Evolutionary conservation across 129 eudicot species (phyloP).

Genomic region (Helianthus tuberosus): DNA sequence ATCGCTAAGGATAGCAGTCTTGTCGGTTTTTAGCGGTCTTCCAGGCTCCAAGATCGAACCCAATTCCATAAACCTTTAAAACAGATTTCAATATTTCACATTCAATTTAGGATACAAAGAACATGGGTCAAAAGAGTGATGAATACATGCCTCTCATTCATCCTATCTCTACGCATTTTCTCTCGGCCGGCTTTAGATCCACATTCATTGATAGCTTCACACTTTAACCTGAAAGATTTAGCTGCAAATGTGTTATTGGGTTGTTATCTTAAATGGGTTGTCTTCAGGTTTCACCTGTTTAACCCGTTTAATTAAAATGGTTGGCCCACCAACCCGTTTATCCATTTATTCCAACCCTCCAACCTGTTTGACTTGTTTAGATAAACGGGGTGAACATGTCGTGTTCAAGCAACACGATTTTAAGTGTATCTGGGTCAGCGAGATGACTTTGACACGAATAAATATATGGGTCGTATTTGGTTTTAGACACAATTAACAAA

Average conservation of each 20-base stretch:
- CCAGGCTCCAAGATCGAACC: conserved; percentile 75
- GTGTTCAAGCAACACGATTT: no score
- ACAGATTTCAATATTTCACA: conserved; percentile 17
- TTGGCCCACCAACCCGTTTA: no score
- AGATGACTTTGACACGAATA: no score
- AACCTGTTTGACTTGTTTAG: no score
- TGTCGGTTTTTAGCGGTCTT: conserved; percentile 72
- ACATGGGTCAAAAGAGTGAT: not conserved
- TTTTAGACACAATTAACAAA: not conserved
- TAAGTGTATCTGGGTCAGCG: no score
- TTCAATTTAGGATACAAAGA: not conserved
- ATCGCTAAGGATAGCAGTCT: conserved; percentile 60
- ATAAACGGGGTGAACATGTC: no score
- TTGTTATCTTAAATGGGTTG: no score
- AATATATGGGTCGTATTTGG: not conserved
- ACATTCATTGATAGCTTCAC: conserved; percentile 50
- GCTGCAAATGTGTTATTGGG: conserved; percentile 22
- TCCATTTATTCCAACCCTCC: no score
- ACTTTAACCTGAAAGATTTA: conserved; percentile 47
- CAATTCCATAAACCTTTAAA: conserved; percentile 67
- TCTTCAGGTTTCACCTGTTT: no score
- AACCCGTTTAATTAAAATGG: no score
- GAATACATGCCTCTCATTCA: conserved; percentile 70
- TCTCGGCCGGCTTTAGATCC: conserved; percentile 78
- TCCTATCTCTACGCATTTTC: conserved; percentile 66